Evolutionary conservation across 1,284 basidiomycete species (phyloP).

Genomic region (Porogramme epimiltina): DNA sequence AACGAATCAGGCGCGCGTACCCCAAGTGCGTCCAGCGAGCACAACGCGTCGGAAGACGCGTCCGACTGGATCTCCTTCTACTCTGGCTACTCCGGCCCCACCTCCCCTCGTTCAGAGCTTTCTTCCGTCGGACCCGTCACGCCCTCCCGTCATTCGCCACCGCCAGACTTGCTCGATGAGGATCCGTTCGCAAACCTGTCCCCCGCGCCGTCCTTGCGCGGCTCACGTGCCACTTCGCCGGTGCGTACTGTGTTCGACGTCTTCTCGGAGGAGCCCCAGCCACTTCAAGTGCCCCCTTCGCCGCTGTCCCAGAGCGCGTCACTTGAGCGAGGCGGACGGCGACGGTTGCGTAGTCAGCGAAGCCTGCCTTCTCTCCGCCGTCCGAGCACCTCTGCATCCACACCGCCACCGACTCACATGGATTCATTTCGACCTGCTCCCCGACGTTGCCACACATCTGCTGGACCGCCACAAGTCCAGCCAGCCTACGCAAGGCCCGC

Average conservation of each 20-base stretch:
- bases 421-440: conserved; percentile 22
- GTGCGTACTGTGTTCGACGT: conserved; percentile 23
- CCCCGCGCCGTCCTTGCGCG: conserved; percentile 27
- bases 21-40: neutral
- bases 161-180: conserved; percentile 57
- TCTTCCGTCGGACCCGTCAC: conserved; percentile 17
- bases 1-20: neutral
- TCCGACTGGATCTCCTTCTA: conserved; percentile 21
- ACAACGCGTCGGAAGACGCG: neutral
- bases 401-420: conserved; percentile 26
- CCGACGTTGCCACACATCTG: conserved; percentile 37
- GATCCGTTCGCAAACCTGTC: conserved; percentile 70
- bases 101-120: conserved; percentile 19
- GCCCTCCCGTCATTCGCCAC: conserved; percentile 31
- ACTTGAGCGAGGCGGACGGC: conserved; percentile 5
- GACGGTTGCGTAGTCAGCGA: conserved; percentile 6
- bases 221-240: conserved; percentile 21
- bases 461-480: conserved; percentile 40
- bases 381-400: conserved; percentile 16
- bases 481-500: conserved; percentile 44
- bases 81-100: conserved; percentile 19
- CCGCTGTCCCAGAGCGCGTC: conserved; percentile 23
- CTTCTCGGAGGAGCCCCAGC: conserved; percentile 9
- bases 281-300: conserved; percentile 19
- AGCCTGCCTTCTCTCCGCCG: conserved; percentile 14